These are phyloP conservation scores for Trichosporon sp. DNA, from an alignment of 1,284 basidiomycete species.

Conservation along the genomic window DNA sequence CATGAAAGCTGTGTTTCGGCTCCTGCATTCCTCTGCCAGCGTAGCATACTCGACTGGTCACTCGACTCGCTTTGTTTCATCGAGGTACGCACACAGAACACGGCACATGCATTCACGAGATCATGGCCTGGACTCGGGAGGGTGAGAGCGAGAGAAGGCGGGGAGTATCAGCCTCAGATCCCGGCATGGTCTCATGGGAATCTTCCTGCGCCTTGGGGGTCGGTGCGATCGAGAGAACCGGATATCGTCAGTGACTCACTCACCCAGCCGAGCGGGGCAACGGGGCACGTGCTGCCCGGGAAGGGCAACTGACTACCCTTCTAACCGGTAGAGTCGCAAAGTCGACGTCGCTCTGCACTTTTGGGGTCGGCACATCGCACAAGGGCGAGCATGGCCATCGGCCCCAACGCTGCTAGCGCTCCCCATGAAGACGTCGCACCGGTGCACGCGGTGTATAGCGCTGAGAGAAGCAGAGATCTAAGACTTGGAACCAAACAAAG, in stretches of 20 bases:
- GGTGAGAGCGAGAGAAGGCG: conserved; percentile 1
- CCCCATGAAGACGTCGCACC: neutral
- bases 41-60: neutral
- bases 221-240: neutral
- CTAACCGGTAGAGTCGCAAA: neutral
- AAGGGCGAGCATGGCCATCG: neutral
- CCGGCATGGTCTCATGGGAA: neutral
- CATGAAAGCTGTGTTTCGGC: neutral
- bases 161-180: neutral
- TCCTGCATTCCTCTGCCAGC: neutral
- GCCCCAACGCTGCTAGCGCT: neutral
- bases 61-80: neutral
- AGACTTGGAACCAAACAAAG: conserved; percentile 15
- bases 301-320: no score
- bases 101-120: neutral
- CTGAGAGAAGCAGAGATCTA: neutral
- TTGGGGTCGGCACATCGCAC: neutral
- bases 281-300: neutral
- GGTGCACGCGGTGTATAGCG: neutral
- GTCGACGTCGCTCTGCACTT: neutral
- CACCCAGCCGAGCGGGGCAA: no score
- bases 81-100: neutral
- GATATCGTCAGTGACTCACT: conserved; percentile 2
- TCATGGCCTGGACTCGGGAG: neutral
- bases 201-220: neutral